Base-by-base conservation (phyloP, 2,329 filamentous ascomycete genomes). In the Paraphoma sp. region DNA sequence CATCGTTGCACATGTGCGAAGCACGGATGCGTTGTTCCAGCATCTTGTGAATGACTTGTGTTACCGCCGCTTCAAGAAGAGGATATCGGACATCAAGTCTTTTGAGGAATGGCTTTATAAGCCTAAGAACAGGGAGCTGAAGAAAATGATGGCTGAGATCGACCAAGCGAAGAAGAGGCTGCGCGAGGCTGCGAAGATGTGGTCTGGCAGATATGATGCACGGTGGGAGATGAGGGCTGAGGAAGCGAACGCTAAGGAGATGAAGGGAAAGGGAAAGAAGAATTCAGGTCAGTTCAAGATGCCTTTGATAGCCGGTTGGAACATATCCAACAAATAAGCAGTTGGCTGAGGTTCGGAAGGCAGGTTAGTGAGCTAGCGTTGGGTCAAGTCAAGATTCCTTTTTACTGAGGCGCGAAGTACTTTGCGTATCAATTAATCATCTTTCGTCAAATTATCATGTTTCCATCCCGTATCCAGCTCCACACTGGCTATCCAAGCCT, bases 11-110 rank as follows among this genome's bases (percentile, higher is more conserved):
- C 55, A 43, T 46, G 16, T 44, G 9, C 46, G 18, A 2, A 17
- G 40, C 28, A 28, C 46, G 17, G 51, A 57, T n/a, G 51, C 51
- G 17, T 18, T 57, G n/a, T 45, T 57, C 2, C 43, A 54, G 43
- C 38, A 57, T 45, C 36, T 41, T 8, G 51, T 51, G 2, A 45
- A 57, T 14, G 30, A 40, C 2, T 36, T 54, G 31, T 57, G 55
- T 31, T 43, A 51, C 33, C 30, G 46, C 33, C 47, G 55, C 23
- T 47, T 54, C 23, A 51, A 48, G 30, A 53, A 57, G 43, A 23
- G 54, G 31, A 52, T 54, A n/a, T n/a, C 6, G 1, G 40, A 58
- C 36, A 33, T 51, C 16, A 11, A 28, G 14, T 18, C 30, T 3
- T 52, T 51, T 45, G 45, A 52, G 29, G 31, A 45, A 17, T 56